Conservation (phyloP, 2,329 filamentous ascomycete species). For the Microcyclospora tardicrescens region DNA sequence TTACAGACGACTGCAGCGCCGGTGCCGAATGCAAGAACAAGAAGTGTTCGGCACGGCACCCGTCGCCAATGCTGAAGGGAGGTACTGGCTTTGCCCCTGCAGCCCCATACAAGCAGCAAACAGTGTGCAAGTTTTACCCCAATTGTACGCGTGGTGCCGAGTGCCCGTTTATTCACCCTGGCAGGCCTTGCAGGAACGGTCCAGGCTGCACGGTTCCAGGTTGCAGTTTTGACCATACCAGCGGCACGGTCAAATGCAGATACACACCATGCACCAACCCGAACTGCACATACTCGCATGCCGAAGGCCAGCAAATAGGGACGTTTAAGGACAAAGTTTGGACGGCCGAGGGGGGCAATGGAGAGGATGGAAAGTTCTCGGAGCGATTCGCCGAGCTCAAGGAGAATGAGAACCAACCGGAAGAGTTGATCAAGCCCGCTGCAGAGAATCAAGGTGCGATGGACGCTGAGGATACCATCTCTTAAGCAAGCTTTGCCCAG, state of each 20-base stretch:
- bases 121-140: slow-evolving; percentile 77
- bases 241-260: slow-evolving; percentile 72
- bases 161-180: slow-evolving; percentile 82
- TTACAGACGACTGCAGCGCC: slow-evolving; percentile 67
- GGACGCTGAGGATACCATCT: no score
- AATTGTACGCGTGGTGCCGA: slow-evolving; percentile 72
- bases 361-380: slow-evolving; percentile 4
- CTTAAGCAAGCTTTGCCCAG: no score
- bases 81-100: background rate
- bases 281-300: slow-evolving; percentile 79
- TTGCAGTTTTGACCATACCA: slow-evolving; percentile 70
- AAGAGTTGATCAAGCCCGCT: slow-evolving; percentile 22
- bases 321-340: slow-evolving; percentile 82
- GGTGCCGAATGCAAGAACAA: slow-evolving; percentile 89
- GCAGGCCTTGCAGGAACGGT: slow-evolving; percentile 77
- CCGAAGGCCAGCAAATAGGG: slow-evolving; percentile 73
- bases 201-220: slow-evolving; percentile 67
- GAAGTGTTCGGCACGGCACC: slow-evolving; percentile 85
- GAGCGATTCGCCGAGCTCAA: slow-evolving; percentile 17
- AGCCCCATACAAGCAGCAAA: background rate
- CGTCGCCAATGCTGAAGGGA: slow-evolving; percentile 55
- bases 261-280: slow-evolving; percentile 86
- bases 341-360: slow-evolving; percentile 44
- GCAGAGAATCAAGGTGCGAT: no score
- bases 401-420: slow-evolving; percentile 13